A percentile compares a stretch with the other conserved stretches of the same genome.
Conservation (phyloP, 805 yeast genomes). For the Saturnispora mendoncae region DNA sequence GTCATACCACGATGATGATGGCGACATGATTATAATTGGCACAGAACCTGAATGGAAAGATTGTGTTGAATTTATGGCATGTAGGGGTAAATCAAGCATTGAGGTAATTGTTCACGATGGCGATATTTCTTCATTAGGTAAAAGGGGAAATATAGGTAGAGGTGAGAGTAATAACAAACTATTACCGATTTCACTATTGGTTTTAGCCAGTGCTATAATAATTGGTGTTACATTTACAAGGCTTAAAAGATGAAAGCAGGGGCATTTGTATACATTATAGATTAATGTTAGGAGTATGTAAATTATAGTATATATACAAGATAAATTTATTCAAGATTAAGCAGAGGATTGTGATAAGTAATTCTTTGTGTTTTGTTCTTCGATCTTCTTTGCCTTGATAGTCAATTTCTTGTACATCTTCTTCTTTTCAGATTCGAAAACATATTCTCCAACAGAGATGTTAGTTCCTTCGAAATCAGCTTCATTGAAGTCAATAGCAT, state of each 20-base stretch:
- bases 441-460: slow-evolving; percentile 43
- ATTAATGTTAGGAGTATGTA: not conserved
- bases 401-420: slow-evolving; percentile 40
- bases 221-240: slow-evolving; percentile 35
- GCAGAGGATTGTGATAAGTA: not conserved
- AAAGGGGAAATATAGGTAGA: slow-evolving; percentile 9
- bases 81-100: slow-evolving; percentile 47
- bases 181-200: slow-evolving; percentile 54
- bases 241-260: not conserved
- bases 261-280: not conserved
- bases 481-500: slow-evolving; percentile 55
- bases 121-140: slow-evolving; percentile 30
- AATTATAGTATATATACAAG: slow-evolving; percentile 6
- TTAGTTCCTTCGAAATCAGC: slow-evolving; percentile 52
- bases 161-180: slow-evolving; percentile 19
- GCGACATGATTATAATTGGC: slow-evolving; percentile 70
- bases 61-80: slow-evolving; percentile 52
- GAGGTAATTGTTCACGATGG: slow-evolving; percentile 67
- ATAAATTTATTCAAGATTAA: not conserved
- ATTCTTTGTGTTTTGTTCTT: slow-evolving; percentile 14
- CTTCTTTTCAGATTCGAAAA: slow-evolving; percentile 37
- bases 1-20: slow-evolving; percentile 77
- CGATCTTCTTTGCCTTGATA: slow-evolving; percentile 24
- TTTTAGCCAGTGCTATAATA: slow-evolving; percentile 50
- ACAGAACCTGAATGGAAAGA: slow-evolving; percentile 65